Base-by-base conservation (phyloP, 345 rosid genomes). In the Murraya paniculata region DNA sequence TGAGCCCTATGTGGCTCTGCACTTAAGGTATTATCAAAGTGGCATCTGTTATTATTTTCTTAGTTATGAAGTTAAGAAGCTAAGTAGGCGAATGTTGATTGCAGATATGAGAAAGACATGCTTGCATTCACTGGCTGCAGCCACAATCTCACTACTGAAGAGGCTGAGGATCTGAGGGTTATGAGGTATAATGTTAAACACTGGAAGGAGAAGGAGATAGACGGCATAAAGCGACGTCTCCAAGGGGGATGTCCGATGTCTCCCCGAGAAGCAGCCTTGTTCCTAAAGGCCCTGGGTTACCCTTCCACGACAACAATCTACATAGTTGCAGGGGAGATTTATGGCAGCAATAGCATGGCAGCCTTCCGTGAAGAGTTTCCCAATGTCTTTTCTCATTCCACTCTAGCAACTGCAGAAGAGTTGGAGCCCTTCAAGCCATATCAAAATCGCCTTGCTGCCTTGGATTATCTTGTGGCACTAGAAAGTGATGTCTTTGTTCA, bases 101-200 rank as follows among this genome's bases (percentile, higher is more conserved):
- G 79, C 90, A 95, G 99, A 85, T 96, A 93, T 57, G 99, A 97
- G 93, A 94, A 97, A 84, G 99, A 97, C 81, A 94, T 97, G 99
- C 93, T 97, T 60, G 93, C 99, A 31, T 97, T 97, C 87, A 97
- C 98, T 4, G 99, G 99, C 75, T 97, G 99, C 87, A 94, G 77
- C 89, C 93, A 94, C 86, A 94, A 97, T 74, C 95, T 97, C 53
- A 91, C 98, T 0, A 77, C 74, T 25, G 82, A 71, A 74, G 99
- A 97, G 82, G 91, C 91, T 9, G 87, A 86, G 81, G 96, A 97
- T 39, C 99, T 97, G 31, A 82, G 85, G 53, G 74, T 73, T 7
- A 97, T 94, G 99, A 90, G 99, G 80, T 91, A 91, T 75, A 85
- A 62, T 61, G 91, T 91, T 50, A 88, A 82, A 82, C 99, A 97